Percentiles rank a stretch among this genome's conserved stretches.
Evolutionary conservation across 148 eudicot genomes (phyloP).

Genomic region (Polygonum aviculare): DNA sequence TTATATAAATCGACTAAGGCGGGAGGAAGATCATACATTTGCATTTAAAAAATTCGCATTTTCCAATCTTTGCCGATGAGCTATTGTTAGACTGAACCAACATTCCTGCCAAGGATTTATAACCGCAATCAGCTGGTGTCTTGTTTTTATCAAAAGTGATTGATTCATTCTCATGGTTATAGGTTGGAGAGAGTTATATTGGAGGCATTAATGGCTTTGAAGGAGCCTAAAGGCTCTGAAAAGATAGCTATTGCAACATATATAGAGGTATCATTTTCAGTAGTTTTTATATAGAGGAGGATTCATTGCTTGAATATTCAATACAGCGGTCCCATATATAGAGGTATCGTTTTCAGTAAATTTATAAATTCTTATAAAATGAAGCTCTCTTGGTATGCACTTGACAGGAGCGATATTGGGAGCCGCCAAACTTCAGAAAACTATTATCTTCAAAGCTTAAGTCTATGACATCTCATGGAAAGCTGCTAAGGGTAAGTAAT

Average conservation of each 20-base stretch:
- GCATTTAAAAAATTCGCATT: background rate
- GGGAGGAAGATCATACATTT: background rate
- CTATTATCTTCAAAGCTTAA: conserved; percentile 47
- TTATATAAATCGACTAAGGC: background rate
- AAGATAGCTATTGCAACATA: conserved; percentile 55
- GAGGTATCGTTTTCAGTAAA: background rate
- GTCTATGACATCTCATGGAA: conserved; percentile 50
- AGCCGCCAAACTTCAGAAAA: conserved; percentile 59
- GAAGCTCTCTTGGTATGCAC: background rate
- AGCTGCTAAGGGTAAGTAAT: conserved; percentile 51
- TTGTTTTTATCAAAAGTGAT: background rate
- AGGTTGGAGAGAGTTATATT: conserved; percentile 66
- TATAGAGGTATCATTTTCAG: conserved; percentile 53
- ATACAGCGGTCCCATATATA: background rate
- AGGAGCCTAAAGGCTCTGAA: conserved; percentile 70
- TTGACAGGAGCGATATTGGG: conserved; percentile 59
- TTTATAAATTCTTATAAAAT: background rate
- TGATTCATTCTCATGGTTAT: conserved; percentile 13
- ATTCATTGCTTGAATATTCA: background rate
- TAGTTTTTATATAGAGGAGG: background rate
- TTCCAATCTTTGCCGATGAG: background rate
- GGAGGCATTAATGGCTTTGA: conserved; percentile 60
- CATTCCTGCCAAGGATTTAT: background rate
- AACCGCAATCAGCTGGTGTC: background rate
- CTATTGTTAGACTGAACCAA: background rate